Evolutionary conservation across 2,329 filamentous ascomycete species (phyloP).

Genomic region (Blastomyces emzantsi): DNA sequence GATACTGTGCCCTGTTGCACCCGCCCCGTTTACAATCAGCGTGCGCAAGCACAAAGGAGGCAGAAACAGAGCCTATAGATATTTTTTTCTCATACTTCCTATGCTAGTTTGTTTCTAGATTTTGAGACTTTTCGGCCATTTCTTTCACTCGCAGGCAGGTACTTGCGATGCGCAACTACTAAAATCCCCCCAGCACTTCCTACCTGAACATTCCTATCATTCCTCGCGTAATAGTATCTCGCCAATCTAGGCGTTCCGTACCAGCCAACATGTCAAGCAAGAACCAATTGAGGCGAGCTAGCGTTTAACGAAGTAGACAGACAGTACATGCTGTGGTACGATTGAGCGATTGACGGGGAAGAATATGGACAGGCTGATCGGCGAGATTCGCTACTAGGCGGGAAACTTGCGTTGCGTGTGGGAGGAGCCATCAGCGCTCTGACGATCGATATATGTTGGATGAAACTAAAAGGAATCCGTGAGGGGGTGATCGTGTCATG

Average conservation of each 20-base stretch:
- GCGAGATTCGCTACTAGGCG: not conserved
- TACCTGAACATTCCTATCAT: slow-evolving; percentile 1
- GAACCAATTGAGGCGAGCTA: not conserved
- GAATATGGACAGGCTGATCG: not conserved
- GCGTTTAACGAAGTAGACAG: not conserved
- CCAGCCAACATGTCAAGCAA: slow-evolving; percentile 12
- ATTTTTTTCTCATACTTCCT: not conserved
- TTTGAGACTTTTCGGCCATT: not conserved
- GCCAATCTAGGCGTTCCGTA: slow-evolving; percentile 7
- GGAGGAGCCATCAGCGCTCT: not conserved
- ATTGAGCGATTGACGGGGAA: not conserved
- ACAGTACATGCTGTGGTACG: not conserved
- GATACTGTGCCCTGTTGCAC: not conserved
- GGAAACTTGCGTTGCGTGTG: not conserved
- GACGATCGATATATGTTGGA: not conserved
- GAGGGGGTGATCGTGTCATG: not conserved
- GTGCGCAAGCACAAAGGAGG: not conserved
- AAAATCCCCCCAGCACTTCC: not conserved
- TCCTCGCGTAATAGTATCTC: too few relatives aligned
- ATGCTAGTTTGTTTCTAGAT: not conserved
- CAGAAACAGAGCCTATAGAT: not conserved
- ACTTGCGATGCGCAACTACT: not conserved
- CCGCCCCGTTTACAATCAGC: not conserved
- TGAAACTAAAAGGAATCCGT: not conserved
- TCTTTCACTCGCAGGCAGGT: not conserved